Conservation (phyloP, 768 basidiomycete genomes). For the Symmetrospora coprosmae region DNA sequence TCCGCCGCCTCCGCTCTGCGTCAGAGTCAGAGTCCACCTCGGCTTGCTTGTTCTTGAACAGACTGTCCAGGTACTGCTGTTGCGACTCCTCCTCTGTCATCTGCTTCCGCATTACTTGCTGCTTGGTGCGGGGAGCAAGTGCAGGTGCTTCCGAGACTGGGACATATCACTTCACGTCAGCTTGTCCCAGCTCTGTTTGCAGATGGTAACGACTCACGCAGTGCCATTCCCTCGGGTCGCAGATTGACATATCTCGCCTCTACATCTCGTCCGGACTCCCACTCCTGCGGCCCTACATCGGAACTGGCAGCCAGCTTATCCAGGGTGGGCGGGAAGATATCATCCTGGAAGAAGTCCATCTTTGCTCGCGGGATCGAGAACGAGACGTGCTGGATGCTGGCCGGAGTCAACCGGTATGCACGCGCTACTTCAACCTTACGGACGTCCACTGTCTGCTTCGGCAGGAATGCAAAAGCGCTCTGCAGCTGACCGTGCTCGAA, state of each 20-base stretch:
- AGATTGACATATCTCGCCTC: conserved; percentile 27
- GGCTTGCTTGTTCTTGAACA: conserved; percentile 37
- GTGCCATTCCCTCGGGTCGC: conserved; percentile 35
- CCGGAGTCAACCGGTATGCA: conserved; percentile 34
- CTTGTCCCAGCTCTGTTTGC: neutral
- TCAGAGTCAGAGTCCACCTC: conserved; percentile 35
- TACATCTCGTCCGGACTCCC: conserved; percentile 32
- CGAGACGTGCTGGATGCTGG: conserved; percentile 35
- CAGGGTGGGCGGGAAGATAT: conserved; percentile 36
- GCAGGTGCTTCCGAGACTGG: conserved; percentile 38
- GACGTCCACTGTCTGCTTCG: conserved; percentile 36
- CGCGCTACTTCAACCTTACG: conserved; percentile 36
- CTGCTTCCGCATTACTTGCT: conserved; percentile 31
- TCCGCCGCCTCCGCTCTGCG: conserved; percentile 27
- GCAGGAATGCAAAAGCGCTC: conserved; percentile 34
- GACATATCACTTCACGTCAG: neutral
- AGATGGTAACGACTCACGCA: conserved; percentile 28
- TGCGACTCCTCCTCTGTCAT: conserved; percentile 36
- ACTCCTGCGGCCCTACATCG: conserved; percentile 27
- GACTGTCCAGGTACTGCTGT: conserved; percentile 34
- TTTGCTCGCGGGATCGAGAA: conserved; percentile 38
- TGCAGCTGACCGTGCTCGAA: conserved; percentile 36
- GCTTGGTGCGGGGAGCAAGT: conserved; percentile 27
- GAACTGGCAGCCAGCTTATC: conserved; percentile 28
- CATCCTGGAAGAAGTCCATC: conserved; percentile 39